Percentiles rank a stretch among this genome's conserved stretches.
Evolutionary conservation across 257 asterid genomes (phyloP).

Genomic region (Ilex aquifolium): DNA sequence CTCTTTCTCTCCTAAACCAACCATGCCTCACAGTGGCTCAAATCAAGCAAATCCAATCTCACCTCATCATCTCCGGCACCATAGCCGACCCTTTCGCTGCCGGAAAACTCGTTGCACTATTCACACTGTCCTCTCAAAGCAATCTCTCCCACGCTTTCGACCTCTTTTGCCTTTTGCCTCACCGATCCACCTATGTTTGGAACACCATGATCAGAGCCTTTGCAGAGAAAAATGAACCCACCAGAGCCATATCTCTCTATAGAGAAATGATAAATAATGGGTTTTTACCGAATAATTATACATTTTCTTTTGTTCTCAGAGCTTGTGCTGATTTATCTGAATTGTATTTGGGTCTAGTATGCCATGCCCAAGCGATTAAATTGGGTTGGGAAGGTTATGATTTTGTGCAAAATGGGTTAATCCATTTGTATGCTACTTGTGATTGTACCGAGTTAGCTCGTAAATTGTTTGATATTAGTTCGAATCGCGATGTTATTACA

Average conservation of each 20-base stretch:
- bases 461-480: slow-evolving; percentile 34
- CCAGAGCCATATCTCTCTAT: slow-evolving; percentile 27
- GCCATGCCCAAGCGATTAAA: slow-evolving; percentile 35
- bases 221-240: slow-evolving; percentile 26
- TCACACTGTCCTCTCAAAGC: slow-evolving; percentile 11
- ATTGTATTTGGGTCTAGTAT: slow-evolving; percentile 27
- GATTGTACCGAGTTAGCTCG: slow-evolving; percentile 26
- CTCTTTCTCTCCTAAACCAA: slow-evolving; percentile 14
- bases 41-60: slow-evolving; percentile 47
- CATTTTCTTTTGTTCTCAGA: slow-evolving; percentile 47
- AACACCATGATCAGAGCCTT: slow-evolving; percentile 39
- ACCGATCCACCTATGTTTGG: slow-evolving; percentile 27
- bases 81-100: slow-evolving; percentile 26
- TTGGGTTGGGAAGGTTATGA: slow-evolving; percentile 53
- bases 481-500: slow-evolving; percentile 30
- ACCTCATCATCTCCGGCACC: slow-evolving; percentile 31
- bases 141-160: slow-evolving; percentile 18
- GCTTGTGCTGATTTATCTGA: slow-evolving; percentile 34
- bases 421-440: slow-evolving; percentile 39
- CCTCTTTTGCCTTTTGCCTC: slow-evolving; percentile 24
- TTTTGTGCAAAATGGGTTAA: slow-evolving; percentile 53
- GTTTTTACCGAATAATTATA: slow-evolving; percentile 36
- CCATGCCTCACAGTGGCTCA: slow-evolving; percentile 26
- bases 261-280: slow-evolving; percentile 34
- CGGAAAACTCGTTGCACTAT: slow-evolving; percentile 25